Conservation (phyloP, 129 eudicot genomes). For the Apium graveolens region DNA sequence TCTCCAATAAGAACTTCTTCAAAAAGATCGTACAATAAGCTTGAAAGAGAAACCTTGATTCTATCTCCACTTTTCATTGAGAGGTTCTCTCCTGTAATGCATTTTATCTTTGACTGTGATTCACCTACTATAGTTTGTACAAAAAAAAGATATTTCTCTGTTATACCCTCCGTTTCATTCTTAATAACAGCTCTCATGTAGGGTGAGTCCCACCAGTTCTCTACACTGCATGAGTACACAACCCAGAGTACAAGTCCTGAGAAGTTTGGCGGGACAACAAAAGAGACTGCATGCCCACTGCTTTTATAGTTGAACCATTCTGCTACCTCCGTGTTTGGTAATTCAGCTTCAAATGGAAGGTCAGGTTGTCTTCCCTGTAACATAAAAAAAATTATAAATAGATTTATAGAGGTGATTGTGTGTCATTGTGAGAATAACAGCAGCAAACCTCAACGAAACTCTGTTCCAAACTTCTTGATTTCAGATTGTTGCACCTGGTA, state of each 20-base stretch:
- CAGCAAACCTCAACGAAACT: not conserved
- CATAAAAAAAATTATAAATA: not conserved
- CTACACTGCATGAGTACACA: not conserved
- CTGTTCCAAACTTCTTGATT: not conserved
- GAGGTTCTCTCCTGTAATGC: no score
- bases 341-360: not conserved
- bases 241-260: not conserved
- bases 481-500: not conserved
- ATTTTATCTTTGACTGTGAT: no score
- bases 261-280: not conserved
- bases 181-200: not conserved
- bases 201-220: no score
- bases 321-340: not conserved
- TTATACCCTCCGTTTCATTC: not conserved
- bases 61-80: no score
- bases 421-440: not conserved
- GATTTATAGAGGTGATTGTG: not conserved
- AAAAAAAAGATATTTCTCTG: no score
- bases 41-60: no score
- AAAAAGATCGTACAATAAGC: no score
- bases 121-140: no score
- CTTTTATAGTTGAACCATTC: not conserved
- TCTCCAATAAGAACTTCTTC: no score
- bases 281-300: no score
- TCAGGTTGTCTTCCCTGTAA: not conserved